Base-by-base conservation (phyloP, 2,329 filamentous ascomycete species). In the Xylogone sp. region DNA sequence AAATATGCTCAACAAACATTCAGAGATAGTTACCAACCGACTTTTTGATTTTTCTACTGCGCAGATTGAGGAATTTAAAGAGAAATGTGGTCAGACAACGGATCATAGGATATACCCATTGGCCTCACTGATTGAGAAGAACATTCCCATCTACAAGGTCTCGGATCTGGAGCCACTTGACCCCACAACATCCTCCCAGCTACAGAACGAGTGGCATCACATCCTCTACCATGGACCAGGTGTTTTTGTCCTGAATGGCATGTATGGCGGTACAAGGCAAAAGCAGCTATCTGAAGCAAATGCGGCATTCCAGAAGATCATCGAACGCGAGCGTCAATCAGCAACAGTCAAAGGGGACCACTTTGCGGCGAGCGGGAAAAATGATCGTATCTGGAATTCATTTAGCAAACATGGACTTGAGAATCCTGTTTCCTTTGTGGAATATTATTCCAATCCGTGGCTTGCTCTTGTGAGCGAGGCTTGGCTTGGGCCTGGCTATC, bases 341-440 rank as follows among this genome's bases (percentile, higher is more conserved):
- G 45, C 60, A 20, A 63, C 63, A 21, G 46, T 64, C 1, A 74
- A 76, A 48, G 82, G 82, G 20, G 82, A 86, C 63, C 82, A 86
- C 59, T 86, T 86, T 63, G 79, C 81, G 1, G 66, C 72, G 3
- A 70, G 71, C 2, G 76, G 77, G 20, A 72, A 73, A 21, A 86
- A 86, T 60, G 72, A 78, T 49, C 75, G 83, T 9, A 83, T 86
- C 68, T 86, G 82, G 82, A 86, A 86, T 67, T 81, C 82, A 0
- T 82, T 85, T 65, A 75, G 75, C 55, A 86, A 86, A 60, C 82
- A 85, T 59, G 77, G 73, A 19, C 62, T 78, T 2, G 61, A 68
- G 22, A 74, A 82, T 54, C 75, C 81, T 0, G 43, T 60, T 0
- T 79, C 75, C 0, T 86, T 86, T 59, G 54, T 78, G 0, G 53